Evolutionary conservation across 345 rosid genomes (phyloP).

Genomic region (Salix caprea): DNA sequence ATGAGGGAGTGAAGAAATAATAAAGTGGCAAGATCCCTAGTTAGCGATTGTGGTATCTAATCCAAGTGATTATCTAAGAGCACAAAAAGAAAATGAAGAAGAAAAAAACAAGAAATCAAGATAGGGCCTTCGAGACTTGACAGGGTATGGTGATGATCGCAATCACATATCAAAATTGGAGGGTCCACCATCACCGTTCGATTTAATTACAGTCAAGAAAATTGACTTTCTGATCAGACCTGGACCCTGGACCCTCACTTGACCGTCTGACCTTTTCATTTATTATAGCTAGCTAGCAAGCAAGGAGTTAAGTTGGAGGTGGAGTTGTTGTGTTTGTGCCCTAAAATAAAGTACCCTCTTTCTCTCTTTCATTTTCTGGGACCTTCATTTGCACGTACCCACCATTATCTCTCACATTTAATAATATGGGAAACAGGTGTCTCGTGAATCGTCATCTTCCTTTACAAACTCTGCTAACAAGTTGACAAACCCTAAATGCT

Average conservation of each 20-base stretch:
- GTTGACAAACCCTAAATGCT: constrained; percentile 23
- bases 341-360: not conserved
- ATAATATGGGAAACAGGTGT: constrained; percentile 12
- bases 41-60: not conserved
- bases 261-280: constrained; percentile 52
- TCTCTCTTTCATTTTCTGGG: not conserved
- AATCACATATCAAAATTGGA: constrained; percentile 15
- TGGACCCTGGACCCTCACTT: constrained; percentile 39
- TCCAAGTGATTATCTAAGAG: not conserved
- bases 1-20: not conserved
- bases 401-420: not conserved
- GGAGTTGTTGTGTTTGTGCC: constrained; percentile 8
- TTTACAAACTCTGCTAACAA: constrained; percentile 19
- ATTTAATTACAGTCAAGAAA: constrained; percentile 33
- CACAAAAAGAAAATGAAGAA: not conserved
- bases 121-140: constrained; percentile 3
- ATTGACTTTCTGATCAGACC: constrained; percentile 52
- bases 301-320: not conserved
- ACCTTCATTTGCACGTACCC: not conserved
- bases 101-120: not conserved
- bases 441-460: constrained; percentile 29
- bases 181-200: constrained; percentile 68
- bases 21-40: not conserved
- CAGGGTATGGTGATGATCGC: not conserved
- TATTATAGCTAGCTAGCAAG: not conserved